phyloP scores from a whole-genome alignment of 2,329 filamentous ascomycete species.

The Trichoderma atroviride region DNA sequence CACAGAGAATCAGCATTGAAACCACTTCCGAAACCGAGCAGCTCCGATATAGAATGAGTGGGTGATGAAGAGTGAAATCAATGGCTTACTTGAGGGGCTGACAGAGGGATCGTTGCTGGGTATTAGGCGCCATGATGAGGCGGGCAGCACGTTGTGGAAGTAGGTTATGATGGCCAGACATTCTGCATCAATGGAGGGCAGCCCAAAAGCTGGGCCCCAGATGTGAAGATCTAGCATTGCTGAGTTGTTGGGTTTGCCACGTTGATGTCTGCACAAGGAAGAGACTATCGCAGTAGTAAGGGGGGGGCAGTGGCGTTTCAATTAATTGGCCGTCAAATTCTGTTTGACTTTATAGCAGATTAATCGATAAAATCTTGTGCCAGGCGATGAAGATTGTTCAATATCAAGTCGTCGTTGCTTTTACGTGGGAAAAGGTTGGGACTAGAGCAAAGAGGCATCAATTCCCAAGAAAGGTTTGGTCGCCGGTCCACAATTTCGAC shows the following conservation, averaged over 20 bases:
- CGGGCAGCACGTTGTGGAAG: constrained; percentile 64
- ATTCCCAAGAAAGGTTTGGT: constrained; percentile 2
- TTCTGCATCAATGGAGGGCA: constrained; percentile 89
- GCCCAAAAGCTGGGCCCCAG: constrained; percentile 85
- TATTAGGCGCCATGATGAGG: constrained; percentile 67
- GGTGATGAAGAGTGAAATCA: background rate
- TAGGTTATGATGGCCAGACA: constrained; percentile 84
- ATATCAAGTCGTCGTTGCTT: background rate
- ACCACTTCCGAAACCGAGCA: background rate
- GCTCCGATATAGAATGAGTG: background rate
- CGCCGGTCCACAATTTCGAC: constrained; percentile 3
- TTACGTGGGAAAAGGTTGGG: background rate
- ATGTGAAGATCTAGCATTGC: constrained; percentile 70
- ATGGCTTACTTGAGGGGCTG: constrained; percentile 67
- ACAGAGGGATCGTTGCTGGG: constrained; percentile 72
- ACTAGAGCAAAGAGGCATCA: background rate
- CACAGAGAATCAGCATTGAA: background rate
- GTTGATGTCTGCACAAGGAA: background rate
- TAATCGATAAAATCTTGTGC: too few species aligned
- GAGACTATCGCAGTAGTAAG: background rate
- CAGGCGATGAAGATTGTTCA: background rate
- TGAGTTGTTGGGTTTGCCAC: constrained; percentile 29
- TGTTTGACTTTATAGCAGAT: background rate
- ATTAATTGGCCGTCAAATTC: background rate
- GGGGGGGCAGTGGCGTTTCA: background rate